These are phyloP conservation scores for Arthrinium phaeospermum DNA, from an alignment of 2,329 filamentous ascomycete genomes.

Conservation along the genomic window DNA sequence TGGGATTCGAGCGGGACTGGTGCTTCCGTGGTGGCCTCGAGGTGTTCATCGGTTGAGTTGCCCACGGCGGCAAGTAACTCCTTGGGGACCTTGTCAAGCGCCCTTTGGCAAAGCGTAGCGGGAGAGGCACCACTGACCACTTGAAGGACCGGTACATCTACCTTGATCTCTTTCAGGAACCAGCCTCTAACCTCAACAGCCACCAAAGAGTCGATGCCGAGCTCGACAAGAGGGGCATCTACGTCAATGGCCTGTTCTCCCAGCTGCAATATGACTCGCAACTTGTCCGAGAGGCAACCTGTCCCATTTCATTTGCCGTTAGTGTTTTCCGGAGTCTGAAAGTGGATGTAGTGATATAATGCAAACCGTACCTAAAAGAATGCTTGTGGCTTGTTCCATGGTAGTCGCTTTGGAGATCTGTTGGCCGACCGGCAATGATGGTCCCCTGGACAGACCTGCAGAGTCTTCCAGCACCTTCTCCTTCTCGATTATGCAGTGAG, in stretches of 20 bases:
- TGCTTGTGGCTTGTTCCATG: background rate
- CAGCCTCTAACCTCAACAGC: slow-evolving; percentile 51
- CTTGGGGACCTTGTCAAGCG: background rate
- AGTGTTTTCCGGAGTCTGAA: no score
- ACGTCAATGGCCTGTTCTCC: slow-evolving; percentile 21
- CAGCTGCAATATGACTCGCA: no score
- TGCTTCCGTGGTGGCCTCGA: background rate
- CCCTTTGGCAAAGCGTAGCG: background rate
- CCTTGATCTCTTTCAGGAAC: slow-evolving; percentile 51
- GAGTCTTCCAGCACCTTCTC: no score
- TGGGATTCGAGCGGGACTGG: no score
- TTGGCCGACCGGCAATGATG: background rate
- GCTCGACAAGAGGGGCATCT: slow-evolving; percentile 27
- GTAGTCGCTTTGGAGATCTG: background rate
- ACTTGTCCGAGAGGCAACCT: no score
- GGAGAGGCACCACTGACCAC: slow-evolving; percentile 21
- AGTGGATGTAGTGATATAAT: no score
- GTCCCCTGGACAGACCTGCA: no score
- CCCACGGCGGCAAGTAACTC: background rate
- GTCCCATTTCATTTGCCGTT: no score
- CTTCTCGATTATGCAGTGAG: slow-evolving; percentile 27
- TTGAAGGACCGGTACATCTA: slow-evolving; percentile 53
- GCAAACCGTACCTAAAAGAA: slow-evolving; percentile 19
- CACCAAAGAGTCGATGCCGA: slow-evolving; percentile 39
- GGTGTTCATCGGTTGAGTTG: background rate